phyloP scores from a whole-genome alignment of 257 asterid species.

The Nicotiana paniculata region DNA sequence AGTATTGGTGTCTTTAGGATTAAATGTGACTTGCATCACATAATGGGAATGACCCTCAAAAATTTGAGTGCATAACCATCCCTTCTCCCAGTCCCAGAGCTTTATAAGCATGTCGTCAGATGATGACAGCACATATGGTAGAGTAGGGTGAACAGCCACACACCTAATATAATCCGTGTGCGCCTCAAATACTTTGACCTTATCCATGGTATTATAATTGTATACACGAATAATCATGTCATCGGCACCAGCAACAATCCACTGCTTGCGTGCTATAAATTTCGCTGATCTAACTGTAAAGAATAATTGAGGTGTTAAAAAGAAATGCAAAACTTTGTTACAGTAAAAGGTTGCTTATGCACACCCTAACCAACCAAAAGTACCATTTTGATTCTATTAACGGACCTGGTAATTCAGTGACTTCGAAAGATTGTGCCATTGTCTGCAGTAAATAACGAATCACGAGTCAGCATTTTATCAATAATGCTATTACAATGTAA shows the following conservation, averaged over 20 bases:
- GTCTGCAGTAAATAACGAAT: constrained; percentile 47
- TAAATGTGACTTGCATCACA: constrained; percentile 98
- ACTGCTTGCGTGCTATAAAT: constrained; percentile 87
- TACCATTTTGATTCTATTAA: constrained; percentile 10
- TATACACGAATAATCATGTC: constrained; percentile 95
- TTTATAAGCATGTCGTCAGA: constrained; percentile 99
- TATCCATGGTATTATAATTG: constrained; percentile 97
- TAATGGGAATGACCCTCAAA: constrained; percentile 99
- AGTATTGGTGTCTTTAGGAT: constrained; percentile 97
- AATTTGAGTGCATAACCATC: constrained; percentile 93
- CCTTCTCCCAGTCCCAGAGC: constrained; percentile 99
- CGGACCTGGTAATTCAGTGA: constrained; percentile 92
- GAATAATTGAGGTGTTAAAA: constrained; percentile 17
- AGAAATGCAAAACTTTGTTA: not conserved
- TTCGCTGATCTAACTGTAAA: constrained; percentile 94
- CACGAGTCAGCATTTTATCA: not conserved
- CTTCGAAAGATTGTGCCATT: constrained; percentile 91
- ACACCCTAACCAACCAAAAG: constrained; percentile 11
- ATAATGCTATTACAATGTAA: not conserved
- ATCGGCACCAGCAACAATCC: constrained; percentile 99
- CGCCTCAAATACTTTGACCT: constrained; percentile 93
- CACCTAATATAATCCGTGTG: constrained; percentile 98
- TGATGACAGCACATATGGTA: constrained; percentile 90
- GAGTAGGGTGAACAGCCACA: constrained; percentile 97
- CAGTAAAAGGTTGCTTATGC: constrained; percentile 1